phyloP scores from a whole-genome alignment of 306 rosid species.

The Calophaca sinica region DNA sequence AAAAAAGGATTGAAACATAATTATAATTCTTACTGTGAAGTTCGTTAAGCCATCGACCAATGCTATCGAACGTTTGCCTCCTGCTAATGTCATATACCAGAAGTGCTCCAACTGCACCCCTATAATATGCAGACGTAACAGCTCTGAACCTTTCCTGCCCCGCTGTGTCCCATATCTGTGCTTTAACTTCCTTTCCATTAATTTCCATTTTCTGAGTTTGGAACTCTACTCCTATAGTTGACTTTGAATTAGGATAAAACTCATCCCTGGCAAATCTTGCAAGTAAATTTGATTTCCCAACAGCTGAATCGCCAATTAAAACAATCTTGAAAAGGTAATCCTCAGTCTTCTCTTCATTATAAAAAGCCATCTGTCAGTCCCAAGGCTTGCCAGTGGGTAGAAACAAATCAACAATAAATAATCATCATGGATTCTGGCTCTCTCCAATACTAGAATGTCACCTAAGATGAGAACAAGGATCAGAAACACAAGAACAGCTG shows the following conservation, averaged over 20 bases:
- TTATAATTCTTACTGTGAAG: slow-evolving; percentile 75
- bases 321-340: slow-evolving; percentile 97
- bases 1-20: slow-evolving; percentile 6
- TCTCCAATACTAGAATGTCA: slow-evolving; percentile 46
- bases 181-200: slow-evolving; percentile 87
- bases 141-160: slow-evolving; percentile 96
- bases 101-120: slow-evolving; percentile 96
- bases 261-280: slow-evolving; percentile 95
- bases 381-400: slow-evolving; percentile 53
- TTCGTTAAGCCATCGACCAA: slow-evolving; percentile 89
- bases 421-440: slow-evolving; percentile 52
- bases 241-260: slow-evolving; percentile 89
- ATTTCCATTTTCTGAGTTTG: slow-evolving; percentile 87
- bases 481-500: slow-evolving; percentile 46
- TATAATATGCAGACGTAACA: slow-evolving; percentile 88
- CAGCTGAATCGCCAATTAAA: slow-evolving; percentile 91
- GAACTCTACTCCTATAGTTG: slow-evolving; percentile 94
- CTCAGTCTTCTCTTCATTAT: slow-evolving; percentile 77
- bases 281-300: slow-evolving; percentile 90
- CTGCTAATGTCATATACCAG: slow-evolving; percentile 85
- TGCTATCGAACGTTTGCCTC: slow-evolving; percentile 85
- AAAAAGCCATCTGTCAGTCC: slow-evolving; percentile 63
- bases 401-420: slow-evolving; percentile 52
- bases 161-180: slow-evolving; percentile 96
- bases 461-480: slow-evolving; percentile 53